Evolutionary conservation across 257 asterid genomes (phyloP).

Genomic region (Voacanga thouarsii): DNA sequence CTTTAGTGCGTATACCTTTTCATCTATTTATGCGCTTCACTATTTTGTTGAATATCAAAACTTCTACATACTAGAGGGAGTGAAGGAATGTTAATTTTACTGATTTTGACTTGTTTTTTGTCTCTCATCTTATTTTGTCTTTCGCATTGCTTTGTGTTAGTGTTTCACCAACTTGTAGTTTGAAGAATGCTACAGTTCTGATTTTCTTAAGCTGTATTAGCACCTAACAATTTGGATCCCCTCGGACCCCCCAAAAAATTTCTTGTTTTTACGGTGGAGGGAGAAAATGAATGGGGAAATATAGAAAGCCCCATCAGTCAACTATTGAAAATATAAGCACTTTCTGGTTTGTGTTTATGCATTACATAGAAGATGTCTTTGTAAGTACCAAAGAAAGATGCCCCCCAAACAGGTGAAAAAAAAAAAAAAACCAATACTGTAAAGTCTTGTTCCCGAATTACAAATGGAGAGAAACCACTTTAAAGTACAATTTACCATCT

Average conservation of each 20-base stretch:
- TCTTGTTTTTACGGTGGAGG: neutral
- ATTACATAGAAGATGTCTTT: neutral
- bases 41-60: neutral
- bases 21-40: neutral
- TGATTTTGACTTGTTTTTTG: neutral
- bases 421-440: neutral
- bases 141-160: neutral
- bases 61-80: neutral
- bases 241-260: neutral
- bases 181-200: neutral
- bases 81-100: neutral
- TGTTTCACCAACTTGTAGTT: neutral
- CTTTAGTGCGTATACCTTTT: neutral
- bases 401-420: neutral
- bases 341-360: neutral
- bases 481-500: neutral
- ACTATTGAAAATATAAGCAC: neutral
- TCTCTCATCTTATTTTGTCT: neutral
- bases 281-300: neutral
- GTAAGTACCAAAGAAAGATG: neutral
- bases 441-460: neutral
- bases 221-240: neutral
- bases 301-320: neutral
- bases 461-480: neutral
- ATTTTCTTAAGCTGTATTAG: neutral